Evolutionary conservation across 768 basidiomycete genomes (phyloP).

Genomic region (Tulasnella sp.): DNA sequence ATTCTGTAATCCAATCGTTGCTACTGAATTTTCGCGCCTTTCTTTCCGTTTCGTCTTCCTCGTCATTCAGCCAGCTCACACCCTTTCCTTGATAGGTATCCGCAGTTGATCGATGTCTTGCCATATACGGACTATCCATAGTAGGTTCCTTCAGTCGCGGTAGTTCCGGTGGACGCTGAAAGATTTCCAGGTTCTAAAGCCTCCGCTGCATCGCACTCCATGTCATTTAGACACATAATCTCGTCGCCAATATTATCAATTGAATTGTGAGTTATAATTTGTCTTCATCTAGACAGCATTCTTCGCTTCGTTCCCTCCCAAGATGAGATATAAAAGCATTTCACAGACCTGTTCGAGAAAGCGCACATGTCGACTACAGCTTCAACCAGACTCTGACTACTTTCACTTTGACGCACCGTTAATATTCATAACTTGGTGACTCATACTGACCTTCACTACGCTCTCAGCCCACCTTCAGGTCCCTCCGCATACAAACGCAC

Average conservation of each 20-base stretch:
- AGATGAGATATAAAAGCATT: neutral
- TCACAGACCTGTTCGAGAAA: constrained; percentile 13
- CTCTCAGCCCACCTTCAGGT: neutral
- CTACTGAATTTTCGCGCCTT: neutral
- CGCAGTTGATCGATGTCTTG: too few species aligned
- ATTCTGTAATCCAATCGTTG: neutral
- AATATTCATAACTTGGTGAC: too few species aligned
- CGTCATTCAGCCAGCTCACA: neutral
- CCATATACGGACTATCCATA: neutral
- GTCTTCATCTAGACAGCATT: neutral
- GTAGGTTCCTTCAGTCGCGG: neutral
- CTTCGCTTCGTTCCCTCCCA: neutral
- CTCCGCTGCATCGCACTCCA: neutral
- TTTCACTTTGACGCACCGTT: neutral
- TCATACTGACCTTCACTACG: neutral
- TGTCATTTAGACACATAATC: neutral
- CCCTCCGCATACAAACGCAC: too few species aligned
- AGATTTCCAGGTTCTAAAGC: neutral
- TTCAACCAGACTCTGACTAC: neutral
- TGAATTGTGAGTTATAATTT: neutral
- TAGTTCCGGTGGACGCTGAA: neutral
- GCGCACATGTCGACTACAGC: neutral
- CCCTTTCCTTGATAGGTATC: neutral
- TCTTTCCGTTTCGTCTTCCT: neutral
- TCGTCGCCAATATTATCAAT: neutral